These are phyloP conservation scores for Paulownia fortunei DNA, from an alignment of 257 asterid genomes.

Conservation along the genomic window DNA sequence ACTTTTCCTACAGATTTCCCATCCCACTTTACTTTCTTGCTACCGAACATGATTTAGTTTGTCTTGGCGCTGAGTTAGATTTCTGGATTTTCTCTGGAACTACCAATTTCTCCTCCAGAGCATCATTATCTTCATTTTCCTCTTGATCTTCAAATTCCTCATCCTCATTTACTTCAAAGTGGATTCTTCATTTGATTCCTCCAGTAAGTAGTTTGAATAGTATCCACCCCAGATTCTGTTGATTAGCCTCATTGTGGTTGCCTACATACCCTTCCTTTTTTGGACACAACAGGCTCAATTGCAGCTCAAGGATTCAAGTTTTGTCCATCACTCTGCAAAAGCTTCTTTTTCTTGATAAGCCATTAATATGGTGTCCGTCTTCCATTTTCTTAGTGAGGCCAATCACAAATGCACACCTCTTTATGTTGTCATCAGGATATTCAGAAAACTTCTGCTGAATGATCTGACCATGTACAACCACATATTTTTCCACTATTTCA, in stretches of 20 bases:
- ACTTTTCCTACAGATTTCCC: conserved; percentile 64
- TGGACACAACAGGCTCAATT: conserved; percentile 71
- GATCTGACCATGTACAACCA: conserved; percentile 92
- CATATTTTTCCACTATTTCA: conserved; percentile 75
- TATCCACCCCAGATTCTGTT: conserved; percentile 93
- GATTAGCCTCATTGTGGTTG: conserved; percentile 85
- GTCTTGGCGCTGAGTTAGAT: conserved; percentile 39
- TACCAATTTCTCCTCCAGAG: conserved; percentile 52
- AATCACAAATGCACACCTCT: conserved; percentile 69
- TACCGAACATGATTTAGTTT: conserved; percentile 50
- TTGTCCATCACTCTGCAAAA: conserved; percentile 53
- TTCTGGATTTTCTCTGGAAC: conserved; percentile 45
- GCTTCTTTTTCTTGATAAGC: conserved; percentile 89
- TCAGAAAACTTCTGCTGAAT: conserved; percentile 90
- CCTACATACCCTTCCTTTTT: conserved; percentile 94
- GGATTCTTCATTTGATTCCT: conserved; percentile 51
- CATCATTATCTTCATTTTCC: conserved; percentile 79
- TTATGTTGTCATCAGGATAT: conserved; percentile 79
- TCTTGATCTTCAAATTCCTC: conserved; percentile 73
- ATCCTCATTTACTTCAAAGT: conserved; percentile 62
- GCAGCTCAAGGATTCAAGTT: conserved; percentile 90
- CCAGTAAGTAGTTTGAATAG: conserved; percentile 83
- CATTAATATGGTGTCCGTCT: conserved; percentile 88
- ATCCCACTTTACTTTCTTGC: conserved; percentile 65
- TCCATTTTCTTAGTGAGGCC: conserved; percentile 88